A percentile compares a stretch with the other conserved stretches of the same genome.
phyloP scores from a whole-genome alignment of 2,329 filamentous ascomycete genomes.

The Pseudogymnoascus sp. region DNA sequence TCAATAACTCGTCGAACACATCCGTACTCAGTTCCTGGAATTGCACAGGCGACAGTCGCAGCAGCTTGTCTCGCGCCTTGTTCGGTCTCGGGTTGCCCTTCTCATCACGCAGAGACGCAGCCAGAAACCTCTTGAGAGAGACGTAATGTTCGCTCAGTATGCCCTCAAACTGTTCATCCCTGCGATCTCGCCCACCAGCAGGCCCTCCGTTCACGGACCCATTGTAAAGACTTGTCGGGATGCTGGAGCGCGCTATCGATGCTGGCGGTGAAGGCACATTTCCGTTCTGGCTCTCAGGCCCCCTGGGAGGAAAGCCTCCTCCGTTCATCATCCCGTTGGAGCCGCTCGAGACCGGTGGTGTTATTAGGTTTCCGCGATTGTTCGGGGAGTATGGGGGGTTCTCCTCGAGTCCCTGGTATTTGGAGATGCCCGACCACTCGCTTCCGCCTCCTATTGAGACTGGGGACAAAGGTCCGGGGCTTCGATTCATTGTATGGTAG shows the following conservation, averaged over 20 bases:
- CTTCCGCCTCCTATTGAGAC: conserved; percentile 66
- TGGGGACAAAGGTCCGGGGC: conserved; percentile 71
- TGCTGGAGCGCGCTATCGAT: conserved; percentile 78
- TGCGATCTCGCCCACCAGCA: conserved; percentile 52
- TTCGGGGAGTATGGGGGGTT: conserved; percentile 40
- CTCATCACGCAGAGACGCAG: conserved; percentile 63
- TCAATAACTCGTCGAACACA: conserved; percentile 88
- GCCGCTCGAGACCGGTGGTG: conserved; percentile 62
- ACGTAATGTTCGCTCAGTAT: conserved; percentile 74
- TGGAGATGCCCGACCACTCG: conserved; percentile 68
- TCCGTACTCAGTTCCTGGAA: conserved; percentile 97
- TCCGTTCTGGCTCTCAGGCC: conserved; percentile 40
- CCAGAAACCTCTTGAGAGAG: conserved; percentile 60
- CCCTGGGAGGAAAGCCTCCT: conserved; percentile 42
- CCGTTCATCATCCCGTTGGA: conserved; percentile 54
- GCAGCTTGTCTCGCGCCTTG: conserved; percentile 87
- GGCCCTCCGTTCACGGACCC: conserved; percentile 12
- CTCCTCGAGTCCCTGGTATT: conserved; percentile 52
- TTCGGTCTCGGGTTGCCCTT: conserved; percentile 68
- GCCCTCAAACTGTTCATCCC: conserved; percentile 56
- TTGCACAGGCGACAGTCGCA: conserved; percentile 82
- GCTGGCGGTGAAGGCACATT: conserved; percentile 75
- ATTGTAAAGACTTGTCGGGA: conserved; percentile 62
- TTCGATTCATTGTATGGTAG: conserved; percentile 53
- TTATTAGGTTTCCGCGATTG: conserved; percentile 53